Evolutionary conservation across 2,329 filamentous ascomycete species (phyloP), one percentile per base, ranked within the genome.

Genomic region (Ambrosiella xylebori): DNA sequence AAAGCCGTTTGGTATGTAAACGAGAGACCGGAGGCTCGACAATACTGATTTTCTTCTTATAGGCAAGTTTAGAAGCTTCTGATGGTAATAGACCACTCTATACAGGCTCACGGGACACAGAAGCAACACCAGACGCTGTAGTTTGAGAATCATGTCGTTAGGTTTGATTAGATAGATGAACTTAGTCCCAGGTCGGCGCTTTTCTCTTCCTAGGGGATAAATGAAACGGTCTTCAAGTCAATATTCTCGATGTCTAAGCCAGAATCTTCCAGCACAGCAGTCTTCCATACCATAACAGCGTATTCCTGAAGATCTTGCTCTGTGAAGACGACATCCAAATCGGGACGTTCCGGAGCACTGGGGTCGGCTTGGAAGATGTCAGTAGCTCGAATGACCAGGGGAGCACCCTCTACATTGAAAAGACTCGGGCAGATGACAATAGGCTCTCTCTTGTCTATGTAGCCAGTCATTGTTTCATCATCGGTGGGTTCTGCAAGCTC

Each of bases 351-450:
- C 4, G 19, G 8, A 8, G 35, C 52, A 17, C 37, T 51, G 6
- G 50, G 57, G n/a, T 54, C 50, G 13, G 50, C 57, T 13, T 55
- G 45, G 50, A 59, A 59, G n/a, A 59, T 37, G 36, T 59, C 51
- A 15, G 55, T 59, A 37, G 49, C 54, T 5, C 36, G 27, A 7
- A 59, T 59, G 35, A 35, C 19, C 35, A 59, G 54, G 19, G 57
- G 51, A 5, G 51, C 57, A 2, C 57, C 57, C 8, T 41, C 36
- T 4, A 59, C 57, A 8, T 50, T 60, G 54, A 64, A 66, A 38
- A 65, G 56, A 13, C 64, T 56, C 0, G 65, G 60, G 17, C 62
- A 61, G 9, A 64, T 55, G 35, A 38, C 36, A 13, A 40, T 37
- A 40, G 27, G 27, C 27, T 27, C 54, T 44, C 41, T 45, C 45